phyloP scores from a whole-genome alignment of 1,139 yeast species.

The Pneumocystis carinii region DNA sequence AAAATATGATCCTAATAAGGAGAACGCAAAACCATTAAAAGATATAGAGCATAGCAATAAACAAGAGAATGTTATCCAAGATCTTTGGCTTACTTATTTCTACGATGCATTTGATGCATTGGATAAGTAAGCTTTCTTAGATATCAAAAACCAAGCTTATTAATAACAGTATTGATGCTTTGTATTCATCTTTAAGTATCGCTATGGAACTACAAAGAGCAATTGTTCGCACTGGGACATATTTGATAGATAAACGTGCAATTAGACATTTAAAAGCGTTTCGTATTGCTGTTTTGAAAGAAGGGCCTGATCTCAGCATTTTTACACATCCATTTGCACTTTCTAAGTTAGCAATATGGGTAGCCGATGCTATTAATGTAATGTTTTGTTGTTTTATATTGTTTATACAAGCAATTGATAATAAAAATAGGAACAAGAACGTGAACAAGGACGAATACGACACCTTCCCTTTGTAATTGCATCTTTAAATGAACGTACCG shows the following conservation, averaged over 20 bases:
- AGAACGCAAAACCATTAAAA: neutral
- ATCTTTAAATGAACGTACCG: constrained; percentile 55
- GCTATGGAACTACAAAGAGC: constrained; percentile 74
- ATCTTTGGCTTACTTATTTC: constrained; percentile 75
- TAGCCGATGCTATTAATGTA: constrained; percentile 37
- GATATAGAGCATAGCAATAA: neutral
- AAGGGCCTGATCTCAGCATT: constrained; percentile 66
- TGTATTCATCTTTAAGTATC: constrained; percentile 55
- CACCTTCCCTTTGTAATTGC: constrained; percentile 74
- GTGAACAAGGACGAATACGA: constrained; percentile 10
- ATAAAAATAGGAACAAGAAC: constrained; percentile 10
- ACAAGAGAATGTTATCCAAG: constrained; percentile 20
- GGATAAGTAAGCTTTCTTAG: constrained; percentile 26
- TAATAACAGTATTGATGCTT: constrained; percentile 37
- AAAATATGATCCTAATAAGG: constrained; percentile 6
- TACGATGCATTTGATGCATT: constrained; percentile 96
- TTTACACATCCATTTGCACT: constrained; percentile 79
- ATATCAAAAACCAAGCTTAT: neutral
- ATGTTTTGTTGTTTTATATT: neutral
- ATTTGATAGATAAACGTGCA: constrained; percentile 65
- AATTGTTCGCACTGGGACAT: constrained; percentile 80
- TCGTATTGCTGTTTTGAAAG: constrained; percentile 75
- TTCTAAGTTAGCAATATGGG: constrained; percentile 76
- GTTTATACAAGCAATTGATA: neutral
- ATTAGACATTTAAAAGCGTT: constrained; percentile 68